Evolutionary conservation across 805 yeast species (phyloP).

Genomic region (Ogataea populi-albae): DNA sequence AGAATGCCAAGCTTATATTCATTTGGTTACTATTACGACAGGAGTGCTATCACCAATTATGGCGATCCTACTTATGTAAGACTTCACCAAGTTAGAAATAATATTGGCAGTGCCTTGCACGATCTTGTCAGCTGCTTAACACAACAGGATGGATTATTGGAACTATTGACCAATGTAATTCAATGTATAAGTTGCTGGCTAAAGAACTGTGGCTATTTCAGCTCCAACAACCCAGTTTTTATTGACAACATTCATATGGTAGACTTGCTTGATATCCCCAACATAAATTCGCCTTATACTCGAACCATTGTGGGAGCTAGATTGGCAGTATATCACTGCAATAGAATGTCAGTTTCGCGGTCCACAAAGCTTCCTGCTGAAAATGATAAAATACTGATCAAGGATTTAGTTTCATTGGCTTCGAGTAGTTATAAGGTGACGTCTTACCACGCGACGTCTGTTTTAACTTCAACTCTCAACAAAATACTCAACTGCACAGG

Average conservation of each 20-base stretch:
- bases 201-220: slow-evolving; percentile 29
- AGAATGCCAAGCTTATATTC: slow-evolving; percentile 26
- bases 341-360: slow-evolving; percentile 67
- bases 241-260: slow-evolving; percentile 38
- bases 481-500: slow-evolving; percentile 58
- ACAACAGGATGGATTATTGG: slow-evolving; percentile 59
- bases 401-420: slow-evolving; percentile 61
- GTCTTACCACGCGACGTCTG: slow-evolving; percentile 65
- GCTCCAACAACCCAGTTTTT: slow-evolving; percentile 26
- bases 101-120: slow-evolving; percentile 56
- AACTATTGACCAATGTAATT: slow-evolving; percentile 57
- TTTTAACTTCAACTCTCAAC: slow-evolving; percentile 66
- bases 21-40: slow-evolving; percentile 30
- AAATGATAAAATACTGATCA: slow-evolving; percentile 58
- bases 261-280: slow-evolving; percentile 56
- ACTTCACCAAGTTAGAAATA: slow-evolving; percentile 59
- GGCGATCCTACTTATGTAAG: slow-evolving; percentile 41
- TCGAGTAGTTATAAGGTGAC: slow-evolving; percentile 70
- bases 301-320: slow-evolving; percentile 76
- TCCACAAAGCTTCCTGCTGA: slow-evolving; percentile 70
- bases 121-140: slow-evolving; percentile 46
- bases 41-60: slow-evolving; percentile 23
- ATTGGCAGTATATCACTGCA: slow-evolving; percentile 68
- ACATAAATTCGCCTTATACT: slow-evolving; percentile 67
- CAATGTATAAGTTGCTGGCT: slow-evolving; percentile 68